A percentile compares a stretch with the other conserved stretches of the same genome.
Conservation (phyloP, 306 rosid species). For the Hippophae tibetana region DNA sequence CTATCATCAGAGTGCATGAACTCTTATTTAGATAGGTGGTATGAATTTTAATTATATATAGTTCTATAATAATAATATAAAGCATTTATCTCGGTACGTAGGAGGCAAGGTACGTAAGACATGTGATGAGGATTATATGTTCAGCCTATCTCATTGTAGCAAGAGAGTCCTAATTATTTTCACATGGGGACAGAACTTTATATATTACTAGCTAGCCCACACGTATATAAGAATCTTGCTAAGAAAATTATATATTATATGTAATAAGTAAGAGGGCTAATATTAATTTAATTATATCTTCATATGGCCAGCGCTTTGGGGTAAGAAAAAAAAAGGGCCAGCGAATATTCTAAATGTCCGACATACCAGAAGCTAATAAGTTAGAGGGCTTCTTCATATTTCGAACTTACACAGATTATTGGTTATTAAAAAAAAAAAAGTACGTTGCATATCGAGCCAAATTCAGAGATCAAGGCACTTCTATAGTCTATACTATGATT, state of each 20-base stretch:
- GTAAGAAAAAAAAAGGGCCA: neutral
- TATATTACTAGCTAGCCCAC: neutral
- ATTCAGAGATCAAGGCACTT: neutral
- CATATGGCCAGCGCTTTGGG: too few relatives aligned
- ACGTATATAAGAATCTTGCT: neutral
- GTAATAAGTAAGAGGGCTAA: neutral
- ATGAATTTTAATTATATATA: neutral
- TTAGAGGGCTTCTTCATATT: neutral
- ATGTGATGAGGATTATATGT: slow-evolving; percentile 26
- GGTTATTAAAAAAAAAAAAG: neutral
- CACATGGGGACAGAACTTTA: slow-evolving; percentile 24
- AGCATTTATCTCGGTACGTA: slow-evolving; percentile 15
- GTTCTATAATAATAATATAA: neutral
- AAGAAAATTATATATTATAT: neutral
- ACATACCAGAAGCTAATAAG: slow-evolving; percentile 2
- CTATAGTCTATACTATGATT: neutral
- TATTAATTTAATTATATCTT: neutral
- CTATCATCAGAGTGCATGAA: too few relatives aligned
- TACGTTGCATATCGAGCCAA: neutral
- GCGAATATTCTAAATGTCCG: slow-evolving; percentile 6
- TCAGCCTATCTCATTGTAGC: slow-evolving; percentile 13
- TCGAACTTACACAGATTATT: neutral
- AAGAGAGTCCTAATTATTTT: slow-evolving; percentile 9
- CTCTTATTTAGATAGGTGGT: neutral
- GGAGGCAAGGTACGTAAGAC: slow-evolving; percentile 23